These are phyloP conservation scores for Mycena rosella DNA, from an alignment of 768 basidiomycete species.

Conservation along the genomic window DNA sequence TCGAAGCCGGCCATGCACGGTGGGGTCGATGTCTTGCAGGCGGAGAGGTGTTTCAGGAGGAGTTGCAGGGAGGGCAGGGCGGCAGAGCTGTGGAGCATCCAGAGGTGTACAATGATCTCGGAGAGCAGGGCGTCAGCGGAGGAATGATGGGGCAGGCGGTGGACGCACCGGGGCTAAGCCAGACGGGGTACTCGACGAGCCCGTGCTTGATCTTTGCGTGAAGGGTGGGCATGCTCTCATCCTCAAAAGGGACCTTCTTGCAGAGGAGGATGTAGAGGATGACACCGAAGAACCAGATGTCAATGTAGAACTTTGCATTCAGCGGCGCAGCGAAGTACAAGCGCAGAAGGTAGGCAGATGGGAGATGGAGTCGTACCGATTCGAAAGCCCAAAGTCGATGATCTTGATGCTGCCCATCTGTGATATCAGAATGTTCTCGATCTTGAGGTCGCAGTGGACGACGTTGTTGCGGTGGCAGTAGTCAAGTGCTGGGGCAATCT, in stretches of 20 bases:
- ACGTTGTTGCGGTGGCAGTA: conserved; percentile 97
- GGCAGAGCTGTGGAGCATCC: conserved; percentile 95
- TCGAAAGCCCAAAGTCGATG: conserved; percentile 97
- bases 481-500: conserved; percentile 94
- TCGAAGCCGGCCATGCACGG: conserved; percentile 98
- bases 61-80: conserved; percentile 88
- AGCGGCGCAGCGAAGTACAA: conserved; percentile 98
- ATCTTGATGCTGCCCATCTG: conserved; percentile 99
- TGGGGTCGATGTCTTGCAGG: conserved; percentile 83
- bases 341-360: conserved; percentile 94
- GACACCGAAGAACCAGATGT: conserved; percentile 98
- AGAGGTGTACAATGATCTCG: conserved; percentile 89
- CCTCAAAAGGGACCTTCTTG: conserved; percentile 98
- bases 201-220: conserved; percentile 99
- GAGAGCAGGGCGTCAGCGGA: conserved; percentile 68
- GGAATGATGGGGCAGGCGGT: no score
- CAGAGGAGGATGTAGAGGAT: conserved; percentile 97
- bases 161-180: conserved; percentile 91
- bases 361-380: conserved; percentile 84
- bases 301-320: conserved; percentile 94
- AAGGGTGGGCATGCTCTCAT: conserved; percentile 95
- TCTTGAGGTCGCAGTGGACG: conserved; percentile 97
- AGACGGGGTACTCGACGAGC: conserved; percentile 93
- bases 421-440: conserved; percentile 98
- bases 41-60: conserved; percentile 91